phyloP scores from a whole-genome alignment of 345 rosid genomes.

The Murraya paniculata region DNA sequence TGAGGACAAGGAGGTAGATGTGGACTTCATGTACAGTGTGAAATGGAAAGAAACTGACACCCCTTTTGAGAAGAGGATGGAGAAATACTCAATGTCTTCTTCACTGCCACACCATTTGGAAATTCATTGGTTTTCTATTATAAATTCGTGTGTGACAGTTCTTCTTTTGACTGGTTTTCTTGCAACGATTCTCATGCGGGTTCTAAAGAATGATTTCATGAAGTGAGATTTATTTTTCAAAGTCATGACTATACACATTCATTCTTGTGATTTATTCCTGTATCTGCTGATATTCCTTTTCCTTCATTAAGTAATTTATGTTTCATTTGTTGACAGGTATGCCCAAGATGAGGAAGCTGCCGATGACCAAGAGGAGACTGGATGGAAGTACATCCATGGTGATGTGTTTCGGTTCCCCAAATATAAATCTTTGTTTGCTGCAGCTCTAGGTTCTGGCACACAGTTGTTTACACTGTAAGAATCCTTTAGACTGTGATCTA shows the following conservation, averaged over 20 bases:
- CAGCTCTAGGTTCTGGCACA: constrained; percentile 52
- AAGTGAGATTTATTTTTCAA: constrained; percentile 32
- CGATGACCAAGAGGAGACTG: constrained; percentile 55
- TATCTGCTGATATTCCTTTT: background rate
- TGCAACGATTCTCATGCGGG: constrained; percentile 57
- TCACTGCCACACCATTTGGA: constrained; percentile 50
- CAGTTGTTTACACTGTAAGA: constrained; percentile 53
- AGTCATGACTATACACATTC: background rate
- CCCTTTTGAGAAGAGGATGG: constrained; percentile 53
- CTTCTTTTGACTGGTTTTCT: constrained; percentile 57
- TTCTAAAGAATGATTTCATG: constrained; percentile 49
- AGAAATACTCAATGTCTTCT: constrained; percentile 44
- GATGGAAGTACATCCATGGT: constrained; percentile 59
- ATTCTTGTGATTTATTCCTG: background rate
- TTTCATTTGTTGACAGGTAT: constrained; percentile 27
- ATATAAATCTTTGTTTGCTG: constrained; percentile 49
- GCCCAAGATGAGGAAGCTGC: constrained; percentile 55
- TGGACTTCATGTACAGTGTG: constrained; percentile 46
- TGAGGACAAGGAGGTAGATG: constrained; percentile 40
- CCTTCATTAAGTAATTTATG: background rate
- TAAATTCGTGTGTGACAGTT: constrained; percentile 57
- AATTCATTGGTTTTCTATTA: constrained; percentile 59
- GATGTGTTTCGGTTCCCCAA: constrained; percentile 52
- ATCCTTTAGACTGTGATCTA: background rate
- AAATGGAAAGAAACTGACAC: constrained; percentile 52